Base-by-base conservation (phyloP, 139 green algal genomes). In the Tetradesmus obliquus region DNA sequence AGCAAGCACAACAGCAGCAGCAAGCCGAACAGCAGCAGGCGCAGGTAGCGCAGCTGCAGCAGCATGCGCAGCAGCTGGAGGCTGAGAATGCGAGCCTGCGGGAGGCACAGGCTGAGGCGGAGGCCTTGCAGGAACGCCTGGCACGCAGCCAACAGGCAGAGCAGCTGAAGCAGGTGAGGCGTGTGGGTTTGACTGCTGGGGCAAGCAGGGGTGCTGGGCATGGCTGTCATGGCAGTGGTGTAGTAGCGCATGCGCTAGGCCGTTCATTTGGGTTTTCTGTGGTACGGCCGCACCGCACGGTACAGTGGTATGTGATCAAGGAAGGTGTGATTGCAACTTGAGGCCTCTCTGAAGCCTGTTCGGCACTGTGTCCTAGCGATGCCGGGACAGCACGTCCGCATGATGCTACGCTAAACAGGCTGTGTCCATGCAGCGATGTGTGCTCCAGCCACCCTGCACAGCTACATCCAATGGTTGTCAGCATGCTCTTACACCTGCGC, bases 81-180 rank as follows among this genome's bases (percentile, higher is more conserved):
- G 79, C 57, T 7, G 88, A 91, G 58, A 91, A 91, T 62, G 79
- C 88, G 60, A n/a, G 12, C 15, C 45, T 91, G 79, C 79, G 60
- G 15, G n/a, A 22, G 53, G 66, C 88, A 8, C 76, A 87, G 60
- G 79, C 88, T 24, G 58, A 82, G 2, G 88, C 79, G 12, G 57
- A 76, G 24, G 88, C 79, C 13, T 17, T 87, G 22, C 20, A 32
- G n/a, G 15, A 55, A 7, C 62, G 84, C 1, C 45, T 90, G 19
- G 54, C 88, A 60, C 82, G 82, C 3, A 76, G 88, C 79, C 82
- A 88, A 62, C 82, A 93, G 54, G 94, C 91, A 5, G 93, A 96
- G 81, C 83, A 88, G 24, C 90, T 92, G 20, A 96, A 96, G 60
- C 94, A 95, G 94, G 94, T 95, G 81, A 51, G 66, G 3, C 8